Conservation (phyloP, 495 filamentous ascomycete genomes). For the Penicillium canescens region DNA sequence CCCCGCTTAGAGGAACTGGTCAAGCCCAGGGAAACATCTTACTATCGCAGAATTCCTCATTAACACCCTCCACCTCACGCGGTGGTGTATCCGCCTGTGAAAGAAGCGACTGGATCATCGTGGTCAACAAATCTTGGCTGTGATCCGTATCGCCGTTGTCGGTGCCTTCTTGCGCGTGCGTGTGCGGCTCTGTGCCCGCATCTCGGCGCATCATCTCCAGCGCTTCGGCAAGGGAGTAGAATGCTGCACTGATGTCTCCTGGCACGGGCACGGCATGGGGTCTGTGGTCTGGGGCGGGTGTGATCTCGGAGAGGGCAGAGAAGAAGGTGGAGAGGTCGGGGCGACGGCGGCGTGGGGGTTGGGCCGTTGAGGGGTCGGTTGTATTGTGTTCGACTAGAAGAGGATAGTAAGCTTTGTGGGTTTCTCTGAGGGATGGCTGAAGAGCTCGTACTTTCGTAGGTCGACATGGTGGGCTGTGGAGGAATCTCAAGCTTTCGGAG, state of each 20-base stretch:
- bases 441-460: constrained; percentile 51
- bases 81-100: constrained; percentile 66
- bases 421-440: not conserved
- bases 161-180: not conserved
- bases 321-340: constrained; percentile 90
- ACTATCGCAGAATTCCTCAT: constrained; percentile 76
- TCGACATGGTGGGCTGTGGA: constrained; percentile 44
- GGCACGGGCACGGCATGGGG: constrained; percentile 70
- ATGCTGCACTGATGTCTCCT: constrained; percentile 65
- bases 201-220: constrained; percentile 50
- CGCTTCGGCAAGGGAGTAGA: constrained; percentile 60
- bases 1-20: not conserved
- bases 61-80: constrained; percentile 68
- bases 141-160: constrained; percentile 8
- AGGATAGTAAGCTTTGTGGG: not conserved
- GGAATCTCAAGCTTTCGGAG: constrained; percentile 5
- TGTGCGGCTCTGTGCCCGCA: constrained; percentile 13
- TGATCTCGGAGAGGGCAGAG: constrained; percentile 66
- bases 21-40: constrained; percentile 12
- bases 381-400: constrained; percentile 80
- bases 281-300: constrained; percentile 47
- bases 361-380: constrained; percentile 36
- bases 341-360: constrained; percentile 52
- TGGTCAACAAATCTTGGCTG: constrained; percentile 51
- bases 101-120: constrained; percentile 64